Base-by-base conservation (phyloP, 192 early-diverging fungal genomes). In the Coemansia sp. region DNA sequence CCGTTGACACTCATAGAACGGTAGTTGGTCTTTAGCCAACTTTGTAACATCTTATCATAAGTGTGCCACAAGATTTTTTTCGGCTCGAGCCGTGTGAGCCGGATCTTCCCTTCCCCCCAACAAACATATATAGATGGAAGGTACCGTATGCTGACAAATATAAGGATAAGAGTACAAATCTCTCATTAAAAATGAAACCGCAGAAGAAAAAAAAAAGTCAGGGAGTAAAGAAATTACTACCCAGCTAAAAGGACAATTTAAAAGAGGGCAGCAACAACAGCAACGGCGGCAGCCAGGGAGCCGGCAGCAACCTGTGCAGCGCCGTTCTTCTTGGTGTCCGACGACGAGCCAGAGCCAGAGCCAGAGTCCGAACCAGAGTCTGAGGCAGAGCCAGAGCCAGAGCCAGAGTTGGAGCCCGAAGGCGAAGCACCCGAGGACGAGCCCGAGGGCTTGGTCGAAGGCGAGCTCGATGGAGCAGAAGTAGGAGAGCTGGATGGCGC, bases 191-290 rank as follows among this genome's bases (percentile, higher is more conserved):
- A 42, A 36, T 44, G 19, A 9, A 44, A 42, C 8, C 23, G 42
- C 15, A 27, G 36, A 63, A 63, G 7, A 37, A 3, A 41, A 7
- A 29, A 11, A 32, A 41, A 42, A 27, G 60, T 62, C n/a, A 4
- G 23, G 23, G 38, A 14, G 36, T 0, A 12, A 12, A 41, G n/a
- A n/a, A 41, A 44, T 25, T 0, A 41, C 62, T 29, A 64, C 62
- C 55, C 55, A 58, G 55, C 55, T 32, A 64, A 45, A n/a, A 64
- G 42, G 5, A 12, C 59, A 27, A 46, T 17, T 77, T 80, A 80
- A 70, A 75, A 80, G 46, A 80, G 44, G 17, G 78, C 78, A 45
- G 73, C 78, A 44, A 69, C 70, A 25, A 63, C 78, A 21, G 62
- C 78, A 46, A 68, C 67, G 38, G 66, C 77, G 25, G 70, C 75